Evolutionary conservation across 1,139 yeast genomes (phyloP), one percentile per base, ranked within the genome.

Genomic region (Hansenula sp.): DNA sequence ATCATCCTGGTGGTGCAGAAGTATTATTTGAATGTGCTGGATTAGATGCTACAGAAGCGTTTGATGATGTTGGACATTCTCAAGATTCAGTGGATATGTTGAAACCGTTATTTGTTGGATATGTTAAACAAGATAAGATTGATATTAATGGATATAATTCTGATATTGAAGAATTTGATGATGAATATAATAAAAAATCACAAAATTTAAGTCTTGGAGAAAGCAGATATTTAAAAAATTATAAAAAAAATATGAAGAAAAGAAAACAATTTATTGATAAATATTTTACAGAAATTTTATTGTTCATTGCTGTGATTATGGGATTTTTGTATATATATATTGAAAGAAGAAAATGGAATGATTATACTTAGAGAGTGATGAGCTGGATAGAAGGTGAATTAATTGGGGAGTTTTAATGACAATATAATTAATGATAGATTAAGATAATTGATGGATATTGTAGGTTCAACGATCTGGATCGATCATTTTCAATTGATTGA

Each of bases 1-100:
- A 62, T 1, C 90, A 82, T 53, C 88, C 89, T 2, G 90, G 89
- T 6, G 89, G 89, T 2, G 72, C 75, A 0, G 87, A 79, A 48
- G 84, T 82, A 6, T 60, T 82, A 34, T 62, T 77, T 45, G 86
- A 81, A 45, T 80, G 82, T 57, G 87, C 79, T 8, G 90, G 90
- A 0, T 22, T 39, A 29, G 89, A 82, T 60, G 87, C 84, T 7
- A 79, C 88, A 0, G 74, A 66, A 44, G 75, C 77, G 7, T 78
- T 77, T 53, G 67, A 62, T 33, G 68, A 64, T 17, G 64, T 64
- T 16, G 68, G 68, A 0, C 68, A 64, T 42, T 57, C 65, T 2
- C 55, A 60, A 42, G 65, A 62, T 38, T 61, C 65, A 1, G 46
- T 60, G 20, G 48, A 82, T 53, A 75, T 86, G 55, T 72, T 94